These are phyloP conservation scores for Rauvolfia tetraphylla DNA, from an alignment of 257 asterid genomes.

Conservation along the genomic window DNA sequence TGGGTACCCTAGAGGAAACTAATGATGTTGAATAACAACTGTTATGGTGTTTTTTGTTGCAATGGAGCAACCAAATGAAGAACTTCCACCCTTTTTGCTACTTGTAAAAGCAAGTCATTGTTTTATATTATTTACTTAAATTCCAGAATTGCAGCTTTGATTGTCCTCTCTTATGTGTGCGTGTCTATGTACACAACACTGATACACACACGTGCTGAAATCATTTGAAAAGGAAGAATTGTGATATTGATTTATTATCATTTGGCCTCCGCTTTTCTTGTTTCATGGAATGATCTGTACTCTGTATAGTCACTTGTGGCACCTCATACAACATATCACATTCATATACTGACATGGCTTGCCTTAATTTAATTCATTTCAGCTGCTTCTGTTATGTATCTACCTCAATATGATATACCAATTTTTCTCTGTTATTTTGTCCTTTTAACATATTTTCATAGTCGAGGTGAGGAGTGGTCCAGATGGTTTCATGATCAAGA, in stretches of 20 bases:
- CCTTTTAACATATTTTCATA: constrained; percentile 13
- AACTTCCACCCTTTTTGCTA: not conserved
- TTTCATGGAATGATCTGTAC: too few species aligned
- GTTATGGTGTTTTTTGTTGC: not conserved
- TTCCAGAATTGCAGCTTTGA: not conserved
- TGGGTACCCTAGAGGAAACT: not conserved
- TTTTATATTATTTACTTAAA: not conserved
- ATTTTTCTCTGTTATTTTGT: not conserved
- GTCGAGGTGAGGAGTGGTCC: constrained; percentile 96
- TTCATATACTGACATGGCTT: not conserved
- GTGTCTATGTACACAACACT: too few species aligned
- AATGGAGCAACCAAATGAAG: not conserved
- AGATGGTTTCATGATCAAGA: constrained; percentile 92
- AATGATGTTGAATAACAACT: not conserved
- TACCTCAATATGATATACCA: not conserved
- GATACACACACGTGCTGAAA: not conserved
- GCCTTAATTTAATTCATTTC: not conserved
- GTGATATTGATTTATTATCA: not conserved
- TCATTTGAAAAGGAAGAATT: not conserved
- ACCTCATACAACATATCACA: not conserved
- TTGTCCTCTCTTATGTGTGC: not conserved
- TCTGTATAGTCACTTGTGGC: not conserved
- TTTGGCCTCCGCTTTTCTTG: not conserved
- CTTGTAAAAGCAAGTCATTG: not conserved
- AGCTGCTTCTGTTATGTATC: not conserved